Evolutionary conservation across 441 rosid species (phyloP).

Genomic region (Viola pubescens): DNA sequence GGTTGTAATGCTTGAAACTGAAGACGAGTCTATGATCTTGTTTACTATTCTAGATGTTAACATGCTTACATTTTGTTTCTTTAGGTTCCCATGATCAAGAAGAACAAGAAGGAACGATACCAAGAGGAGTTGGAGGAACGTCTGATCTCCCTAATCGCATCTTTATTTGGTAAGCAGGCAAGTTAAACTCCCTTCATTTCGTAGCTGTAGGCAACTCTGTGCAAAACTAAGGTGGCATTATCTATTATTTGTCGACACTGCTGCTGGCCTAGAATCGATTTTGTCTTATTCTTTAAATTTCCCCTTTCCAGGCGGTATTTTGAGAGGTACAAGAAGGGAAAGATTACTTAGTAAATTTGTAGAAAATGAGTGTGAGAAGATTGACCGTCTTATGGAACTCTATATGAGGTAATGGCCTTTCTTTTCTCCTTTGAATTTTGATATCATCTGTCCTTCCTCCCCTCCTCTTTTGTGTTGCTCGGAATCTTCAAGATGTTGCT

Average conservation of each 20-base stretch:
- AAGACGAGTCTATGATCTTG: background rate
- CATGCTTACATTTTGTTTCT: conserved; percentile 5
- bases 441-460: background rate
- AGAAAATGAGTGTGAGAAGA: conserved; percentile 90
- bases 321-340: conserved; percentile 89
- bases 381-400: conserved; percentile 92
- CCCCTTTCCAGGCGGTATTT: conserved; percentile 59
- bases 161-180: conserved; percentile 83
- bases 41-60: background rate
- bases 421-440: conserved; percentile 8
- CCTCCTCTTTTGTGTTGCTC: background rate
- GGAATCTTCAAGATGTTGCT: conserved; percentile 1
- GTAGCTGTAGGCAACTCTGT: background rate
- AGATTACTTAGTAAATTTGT: conserved; percentile 84
- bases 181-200: conserved; percentile 19
- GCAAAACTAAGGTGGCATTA: background rate
- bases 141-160: conserved; percentile 64
- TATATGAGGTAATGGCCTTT: conserved; percentile 51
- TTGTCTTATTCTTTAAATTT: background rate
- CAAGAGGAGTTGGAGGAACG: conserved; percentile 93
- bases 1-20: background rate
- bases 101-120: conserved; percentile 72
- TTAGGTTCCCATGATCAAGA: conserved; percentile 81
- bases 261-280: too few species aligned
- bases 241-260: too few species aligned